Conservation (phyloP, 176 grass and related monocot species). For the Calamus simplicifolius region DNA sequence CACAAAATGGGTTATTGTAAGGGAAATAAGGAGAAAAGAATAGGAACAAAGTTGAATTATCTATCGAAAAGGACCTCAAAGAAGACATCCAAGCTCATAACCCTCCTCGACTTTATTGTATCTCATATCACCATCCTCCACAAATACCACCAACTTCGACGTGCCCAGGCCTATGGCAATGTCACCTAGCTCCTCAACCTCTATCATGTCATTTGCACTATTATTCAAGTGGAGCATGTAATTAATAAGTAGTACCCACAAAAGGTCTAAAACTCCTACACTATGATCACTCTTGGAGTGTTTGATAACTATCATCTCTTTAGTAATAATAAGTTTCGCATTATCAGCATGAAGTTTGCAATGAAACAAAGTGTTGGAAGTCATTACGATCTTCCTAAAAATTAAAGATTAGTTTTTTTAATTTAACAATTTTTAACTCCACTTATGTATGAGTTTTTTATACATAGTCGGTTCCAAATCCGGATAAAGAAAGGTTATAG, state of each 20-base stretch:
- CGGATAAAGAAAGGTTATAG: too few species aligned
- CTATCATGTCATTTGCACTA: constrained; percentile 49
- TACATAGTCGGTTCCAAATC: too few species aligned
- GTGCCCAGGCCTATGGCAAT: constrained; percentile 48
- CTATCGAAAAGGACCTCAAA: constrained; percentile 56
- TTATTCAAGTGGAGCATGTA: constrained; percentile 66
- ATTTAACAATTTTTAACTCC: too few species aligned
- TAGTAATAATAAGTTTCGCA: too few species aligned
- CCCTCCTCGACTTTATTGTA: constrained; percentile 30
- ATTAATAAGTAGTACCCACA: constrained; percentile 46
- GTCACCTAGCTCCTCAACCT: constrained; percentile 72
- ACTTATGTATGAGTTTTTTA: too few species aligned
- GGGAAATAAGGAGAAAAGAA: neutral
- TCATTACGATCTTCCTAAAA: too few species aligned
- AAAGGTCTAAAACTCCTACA: too few species aligned
- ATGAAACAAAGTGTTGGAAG: too few species aligned
- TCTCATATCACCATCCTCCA: constrained; percentile 51
- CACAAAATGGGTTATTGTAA: neutral
- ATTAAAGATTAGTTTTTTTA: too few species aligned
- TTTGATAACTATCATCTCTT: too few species aligned
- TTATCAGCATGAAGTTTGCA: too few species aligned
- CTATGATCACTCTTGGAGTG: too few species aligned
- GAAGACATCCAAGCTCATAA: constrained; percentile 46
- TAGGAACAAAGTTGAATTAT: constrained; percentile 64
- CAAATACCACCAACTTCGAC: constrained; percentile 40